A percentile compares a stretch with the other conserved stretches of the same genome.
These are phyloP conservation scores for Phoma herbarum DNA, from an alignment of 2,329 filamentous ascomycete species.

Conservation along the genomic window DNA sequence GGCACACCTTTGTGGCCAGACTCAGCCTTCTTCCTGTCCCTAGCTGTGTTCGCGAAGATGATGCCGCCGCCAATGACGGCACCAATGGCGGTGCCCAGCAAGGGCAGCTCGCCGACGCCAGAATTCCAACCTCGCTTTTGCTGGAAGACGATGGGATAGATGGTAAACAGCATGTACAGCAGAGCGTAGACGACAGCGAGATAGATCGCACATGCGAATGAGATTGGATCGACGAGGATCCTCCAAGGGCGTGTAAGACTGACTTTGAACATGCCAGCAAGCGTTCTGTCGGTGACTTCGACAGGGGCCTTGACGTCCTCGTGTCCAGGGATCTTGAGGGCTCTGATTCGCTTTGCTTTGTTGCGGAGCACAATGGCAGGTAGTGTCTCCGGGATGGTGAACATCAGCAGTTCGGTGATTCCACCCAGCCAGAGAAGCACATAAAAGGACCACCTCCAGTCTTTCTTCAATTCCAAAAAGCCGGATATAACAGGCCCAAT, in stretches of 20 bases:
- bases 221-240: slow-evolving; percentile 64
- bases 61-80: slow-evolving; percentile 56
- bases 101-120: slow-evolving; percentile 62
- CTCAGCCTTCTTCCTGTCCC: slow-evolving; percentile 52
- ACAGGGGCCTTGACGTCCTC: slow-evolving; percentile 59
- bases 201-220: slow-evolving; percentile 62
- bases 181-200: slow-evolving; percentile 63
- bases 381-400: slow-evolving; percentile 14
- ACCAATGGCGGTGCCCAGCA: slow-evolving; percentile 62
- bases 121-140: slow-evolving; percentile 63
- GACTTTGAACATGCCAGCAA: slow-evolving; percentile 60
- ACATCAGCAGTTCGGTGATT: slow-evolving; percentile 11
- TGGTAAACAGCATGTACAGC: slow-evolving; percentile 67
- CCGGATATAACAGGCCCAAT: slow-evolving; percentile 65
- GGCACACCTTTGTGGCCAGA: slow-evolving; percentile 50
- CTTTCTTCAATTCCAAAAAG: slow-evolving; percentile 64
- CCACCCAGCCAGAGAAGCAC: slow-evolving; percentile 17
- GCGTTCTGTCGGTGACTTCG: slow-evolving; percentile 57
- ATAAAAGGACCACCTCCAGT: slow-evolving; percentile 40
- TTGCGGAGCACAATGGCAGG: slow-evolving; percentile 10
- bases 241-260: slow-evolving; percentile 64
- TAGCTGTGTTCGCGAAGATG: slow-evolving; percentile 54
- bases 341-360: slow-evolving; percentile 56
- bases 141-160: slow-evolving; percentile 66
- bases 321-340: slow-evolving; percentile 60